Base-by-base conservation (phyloP, 2,329 filamentous ascomycete genomes). In the Lasiodiplodia hormozganensis region DNA sequence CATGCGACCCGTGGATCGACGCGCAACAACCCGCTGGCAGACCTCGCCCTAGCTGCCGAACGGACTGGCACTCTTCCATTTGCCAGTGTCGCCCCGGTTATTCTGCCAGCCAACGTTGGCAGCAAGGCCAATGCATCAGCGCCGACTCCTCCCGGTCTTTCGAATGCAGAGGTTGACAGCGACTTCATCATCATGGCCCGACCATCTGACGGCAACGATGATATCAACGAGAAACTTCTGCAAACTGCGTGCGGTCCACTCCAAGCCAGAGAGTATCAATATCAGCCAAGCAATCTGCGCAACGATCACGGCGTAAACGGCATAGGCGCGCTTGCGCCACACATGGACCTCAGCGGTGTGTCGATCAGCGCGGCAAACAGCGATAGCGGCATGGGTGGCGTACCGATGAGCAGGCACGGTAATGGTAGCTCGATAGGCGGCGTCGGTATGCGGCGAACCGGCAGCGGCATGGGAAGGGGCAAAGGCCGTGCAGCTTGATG, bases 1-100 rank as follows among this genome's bases (percentile, higher is more conserved):
- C 78, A 90, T 82, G 75, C 86, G 77, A 77, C 82, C 70, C 74
- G 82, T 72, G 80, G 86, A 76, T 80, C 85, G 70, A 82, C 84
- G 6, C 81, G 86, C 66, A 68, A 57, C 58, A 86, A 84, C 62
- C 83, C 86, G 7, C 81, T 90, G 51, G 85, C 84, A 14, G 86
- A 88, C 70, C 81, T 88, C 23, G 85, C 86, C 14, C 78, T 81
- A 16, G 79, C 79, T 2, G 79, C 79, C 51, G 76, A 76, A 74
- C 80, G 71, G 69, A 76, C 72, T n/a, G 40, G 67, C 11, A 72
- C 72, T 28, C 75, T 83, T 58, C 82, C 81, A 8, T 84, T 84
- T 72, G 78, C 81, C 18, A 76, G 77, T 43, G 36, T 71, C 4
- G 74, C 74, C 7, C 83, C 83, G 0, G 80, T 82, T 56, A 75